phyloP scores from a whole-genome alignment of 495 filamentous ascomycete species.

The Amniculicola lignicola region DNA sequence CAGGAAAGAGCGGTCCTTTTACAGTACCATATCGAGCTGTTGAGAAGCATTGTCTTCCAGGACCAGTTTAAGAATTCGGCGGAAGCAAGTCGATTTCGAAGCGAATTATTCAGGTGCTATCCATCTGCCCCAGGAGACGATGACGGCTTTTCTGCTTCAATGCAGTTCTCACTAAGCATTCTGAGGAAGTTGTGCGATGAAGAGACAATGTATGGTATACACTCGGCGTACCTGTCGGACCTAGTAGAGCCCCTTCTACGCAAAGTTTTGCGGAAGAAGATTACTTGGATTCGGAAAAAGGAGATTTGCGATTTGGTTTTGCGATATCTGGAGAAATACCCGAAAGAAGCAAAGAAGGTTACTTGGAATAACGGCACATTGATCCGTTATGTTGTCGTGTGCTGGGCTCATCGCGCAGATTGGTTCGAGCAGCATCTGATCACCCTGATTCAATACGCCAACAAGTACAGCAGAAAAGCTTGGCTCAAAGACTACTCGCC shows the following conservation, averaged over 20 bases:
- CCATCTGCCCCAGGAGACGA: constrained; percentile 1
- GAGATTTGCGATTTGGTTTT: constrained; percentile 18
- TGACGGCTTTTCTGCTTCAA: constrained; percentile 22
- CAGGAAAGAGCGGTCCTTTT: not conserved
- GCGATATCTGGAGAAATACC: constrained; percentile 5
- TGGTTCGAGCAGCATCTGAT: constrained; percentile 9
- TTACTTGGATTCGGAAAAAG: constrained; percentile 1
- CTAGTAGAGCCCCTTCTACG: constrained; percentile 14
- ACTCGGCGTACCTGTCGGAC: not conserved
- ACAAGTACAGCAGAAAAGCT: not conserved
- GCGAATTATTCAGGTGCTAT: not conserved
- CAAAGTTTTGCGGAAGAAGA: constrained; percentile 11
- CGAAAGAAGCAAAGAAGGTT: not conserved
- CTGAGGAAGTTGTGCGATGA: constrained; percentile 6
- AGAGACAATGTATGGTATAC: not conserved
- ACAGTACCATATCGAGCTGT: constrained; percentile 8
- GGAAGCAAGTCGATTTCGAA: not conserved
- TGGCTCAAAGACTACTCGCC: not conserved
- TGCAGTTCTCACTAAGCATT: constrained; percentile 22
- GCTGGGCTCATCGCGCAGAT: constrained; percentile 14
- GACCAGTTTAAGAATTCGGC: not conserved
- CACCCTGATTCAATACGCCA: not conserved
- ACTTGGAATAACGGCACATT: not conserved
- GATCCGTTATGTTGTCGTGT: constrained; percentile 2
- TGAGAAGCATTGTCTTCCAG: constrained; percentile 7